Conservation (phyloP, 768 basidiomycete genomes). For the Tephrocybe sp. region DNA sequence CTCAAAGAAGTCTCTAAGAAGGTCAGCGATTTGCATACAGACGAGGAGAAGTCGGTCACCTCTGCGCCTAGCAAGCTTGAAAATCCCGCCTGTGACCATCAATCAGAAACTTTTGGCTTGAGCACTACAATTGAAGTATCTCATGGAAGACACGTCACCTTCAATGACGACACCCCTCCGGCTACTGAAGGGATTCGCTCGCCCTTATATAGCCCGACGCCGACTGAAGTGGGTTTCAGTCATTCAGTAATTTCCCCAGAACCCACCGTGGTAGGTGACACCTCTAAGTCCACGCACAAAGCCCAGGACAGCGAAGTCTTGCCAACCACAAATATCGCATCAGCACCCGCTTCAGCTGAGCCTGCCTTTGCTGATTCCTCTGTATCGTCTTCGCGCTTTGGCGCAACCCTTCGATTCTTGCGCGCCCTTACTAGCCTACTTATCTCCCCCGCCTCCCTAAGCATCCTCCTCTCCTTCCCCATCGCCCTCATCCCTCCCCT, state of each 20-base stretch:
- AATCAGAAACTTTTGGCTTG: background rate
- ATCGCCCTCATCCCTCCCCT: slow-evolving; percentile 50
- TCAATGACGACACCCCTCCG: slow-evolving; percentile 22
- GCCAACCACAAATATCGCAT: background rate
- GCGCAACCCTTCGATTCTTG: background rate
- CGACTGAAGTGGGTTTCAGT: slow-evolving; percentile 11
- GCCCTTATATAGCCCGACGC: slow-evolving; percentile 7
- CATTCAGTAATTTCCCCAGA: slow-evolving; percentile 9
- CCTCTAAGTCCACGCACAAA: background rate
- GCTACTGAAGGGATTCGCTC: slow-evolving; percentile 15
- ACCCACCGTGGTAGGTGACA: slow-evolving; percentile 12
- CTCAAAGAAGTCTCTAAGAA: no score
- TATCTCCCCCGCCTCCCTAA: slow-evolving; percentile 41
- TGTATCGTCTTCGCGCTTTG: background rate
- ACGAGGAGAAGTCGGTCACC: slow-evolving; percentile 2
- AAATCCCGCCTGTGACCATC: background rate
- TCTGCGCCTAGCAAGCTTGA: background rate
- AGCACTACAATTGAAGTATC: background rate
- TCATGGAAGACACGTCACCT: slow-evolving; percentile 20
- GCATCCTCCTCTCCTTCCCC: slow-evolving; percentile 46
- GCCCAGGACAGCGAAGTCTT: background rate
- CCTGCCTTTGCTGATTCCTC: background rate
- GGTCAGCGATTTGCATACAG: slow-evolving; percentile 1
- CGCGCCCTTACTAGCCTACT: slow-evolving; percentile 31
- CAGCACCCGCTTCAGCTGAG: background rate